Conservation (phyloP, 305 asterid species). For the Fraxinus greggii region DNA sequence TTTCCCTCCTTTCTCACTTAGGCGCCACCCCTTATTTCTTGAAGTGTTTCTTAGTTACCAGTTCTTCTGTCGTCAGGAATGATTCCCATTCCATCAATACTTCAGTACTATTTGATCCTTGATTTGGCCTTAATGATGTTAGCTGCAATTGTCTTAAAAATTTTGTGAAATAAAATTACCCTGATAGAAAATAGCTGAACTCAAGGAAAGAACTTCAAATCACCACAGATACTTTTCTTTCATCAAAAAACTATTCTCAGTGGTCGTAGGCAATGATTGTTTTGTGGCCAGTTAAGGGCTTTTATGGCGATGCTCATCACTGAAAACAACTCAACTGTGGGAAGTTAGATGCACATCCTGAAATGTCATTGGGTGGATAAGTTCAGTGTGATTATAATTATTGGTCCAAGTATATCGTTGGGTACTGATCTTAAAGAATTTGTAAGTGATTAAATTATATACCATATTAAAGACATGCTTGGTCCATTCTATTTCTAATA, state of each 20-base stretch:
- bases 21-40: background rate
- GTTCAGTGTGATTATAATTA: background rate
- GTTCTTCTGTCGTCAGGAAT: background rate
- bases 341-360: background rate
- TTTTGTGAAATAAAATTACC: background rate
- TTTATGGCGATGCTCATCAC: background rate
- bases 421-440: background rate
- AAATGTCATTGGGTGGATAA: background rate
- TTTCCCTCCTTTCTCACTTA: constrained; percentile 26
- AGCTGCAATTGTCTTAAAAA: constrained; percentile 5
- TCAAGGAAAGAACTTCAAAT: background rate
- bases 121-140: background rate
- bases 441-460: background rate
- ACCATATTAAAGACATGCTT: background rate
- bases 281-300: background rate
- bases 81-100: background rate
- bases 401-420: background rate
- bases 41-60: background rate
- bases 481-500: background rate
- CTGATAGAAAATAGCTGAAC: background rate
- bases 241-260: background rate
- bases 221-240: background rate
- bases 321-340: background rate
- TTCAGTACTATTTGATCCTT: background rate
- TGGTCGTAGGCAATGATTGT: background rate